A percentile compares a stretch with the other conserved stretches of the same genome.
Conservation (phyloP, 2,329 filamentous ascomycete species). For the Bimuria novae-zelandiae region DNA sequence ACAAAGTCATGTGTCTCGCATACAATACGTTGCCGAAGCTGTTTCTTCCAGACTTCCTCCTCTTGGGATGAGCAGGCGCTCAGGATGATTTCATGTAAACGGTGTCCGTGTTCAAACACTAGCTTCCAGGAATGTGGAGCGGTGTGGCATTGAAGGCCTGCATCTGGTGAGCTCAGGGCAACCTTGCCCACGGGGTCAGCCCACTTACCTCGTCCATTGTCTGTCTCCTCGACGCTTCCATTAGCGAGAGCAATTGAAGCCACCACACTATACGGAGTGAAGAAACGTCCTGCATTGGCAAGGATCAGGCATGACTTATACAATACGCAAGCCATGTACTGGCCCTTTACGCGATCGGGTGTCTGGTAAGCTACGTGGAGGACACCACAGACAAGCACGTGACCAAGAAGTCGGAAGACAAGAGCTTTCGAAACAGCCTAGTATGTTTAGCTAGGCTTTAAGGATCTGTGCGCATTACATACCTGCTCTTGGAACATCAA, state of each 20-base stretch:
- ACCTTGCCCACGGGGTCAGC: neutral
- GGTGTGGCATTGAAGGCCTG: conserved; percentile 85
- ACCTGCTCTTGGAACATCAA: conserved; percentile 76
- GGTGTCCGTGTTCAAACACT: conserved; percentile 75
- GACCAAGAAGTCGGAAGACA: conserved; percentile 77
- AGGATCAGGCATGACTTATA: conserved; percentile 81
- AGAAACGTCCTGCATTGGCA: conserved; percentile 67
- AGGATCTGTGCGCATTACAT: conserved; percentile 16
- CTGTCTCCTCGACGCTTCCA: conserved; percentile 69
- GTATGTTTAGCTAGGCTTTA: conserved; percentile 7
- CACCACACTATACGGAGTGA: conserved; percentile 72
- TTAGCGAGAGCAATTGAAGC: conserved; percentile 73
- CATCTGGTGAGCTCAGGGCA: neutral
- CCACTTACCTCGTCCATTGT: conserved; percentile 71
- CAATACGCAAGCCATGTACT: conserved; percentile 84
- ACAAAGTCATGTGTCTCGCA: conserved; percentile 57
- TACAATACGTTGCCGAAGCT: conserved; percentile 61
- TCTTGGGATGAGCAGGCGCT: conserved; percentile 84
- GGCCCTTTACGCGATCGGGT: conserved; percentile 68
- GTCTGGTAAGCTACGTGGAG: conserved; percentile 84
- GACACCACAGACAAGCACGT: conserved; percentile 79
- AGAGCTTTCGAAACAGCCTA: conserved; percentile 38
- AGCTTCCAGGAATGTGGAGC: conserved; percentile 92
- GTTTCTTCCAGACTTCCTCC: conserved; percentile 76
- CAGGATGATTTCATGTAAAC: conserved; percentile 82